phyloP scores from a whole-genome alignment of 148 eudicot species.

The Spergularia marina region DNA sequence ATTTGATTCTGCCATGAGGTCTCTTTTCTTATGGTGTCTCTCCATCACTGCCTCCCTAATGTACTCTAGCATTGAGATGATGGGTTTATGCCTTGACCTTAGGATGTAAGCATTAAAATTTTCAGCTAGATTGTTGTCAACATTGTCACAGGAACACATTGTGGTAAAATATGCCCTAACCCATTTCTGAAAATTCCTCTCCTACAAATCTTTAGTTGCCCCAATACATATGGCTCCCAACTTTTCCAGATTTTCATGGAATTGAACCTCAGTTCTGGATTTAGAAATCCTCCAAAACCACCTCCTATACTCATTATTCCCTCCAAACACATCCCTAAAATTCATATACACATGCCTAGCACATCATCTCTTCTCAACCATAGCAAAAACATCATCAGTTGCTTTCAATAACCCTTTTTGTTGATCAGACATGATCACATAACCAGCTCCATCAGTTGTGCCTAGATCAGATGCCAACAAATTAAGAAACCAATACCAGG shows the following conservation, averaged over 20 bases:
- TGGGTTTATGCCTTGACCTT: no score
- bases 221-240: neutral
- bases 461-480: neutral
- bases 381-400: neutral
- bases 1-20: no score
- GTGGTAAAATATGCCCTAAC: neutral
- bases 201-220: neutral
- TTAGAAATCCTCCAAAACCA: neutral
- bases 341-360: constrained; percentile 2
- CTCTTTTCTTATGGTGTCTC: no score
- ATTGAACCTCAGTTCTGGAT: neutral
- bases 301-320: neutral
- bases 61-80: no score
- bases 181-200: neutral
- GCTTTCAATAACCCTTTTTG: neutral
- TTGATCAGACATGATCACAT: neutral
- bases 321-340: neutral
- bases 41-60: no score
- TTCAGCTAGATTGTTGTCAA: neutral
- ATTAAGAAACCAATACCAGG: neutral
- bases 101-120: neutral
- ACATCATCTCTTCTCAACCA: neutral
- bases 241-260: neutral
- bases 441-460: neutral
- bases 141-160: neutral